phyloP scores from a whole-genome alignment of 2,329 filamentous ascomycete genomes.

The Diaporthe longicolla region DNA sequence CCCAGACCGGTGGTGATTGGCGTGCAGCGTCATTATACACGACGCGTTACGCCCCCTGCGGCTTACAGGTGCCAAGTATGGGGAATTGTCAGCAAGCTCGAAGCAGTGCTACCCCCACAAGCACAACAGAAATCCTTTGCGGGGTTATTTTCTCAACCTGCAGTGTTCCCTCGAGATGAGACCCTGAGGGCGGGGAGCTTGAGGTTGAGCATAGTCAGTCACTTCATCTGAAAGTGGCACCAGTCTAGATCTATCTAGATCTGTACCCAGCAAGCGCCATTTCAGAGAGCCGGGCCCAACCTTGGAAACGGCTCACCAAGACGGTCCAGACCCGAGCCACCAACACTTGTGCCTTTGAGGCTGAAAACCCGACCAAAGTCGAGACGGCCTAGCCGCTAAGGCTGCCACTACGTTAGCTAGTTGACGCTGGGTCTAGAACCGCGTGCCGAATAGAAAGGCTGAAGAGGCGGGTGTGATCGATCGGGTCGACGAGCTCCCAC shows the following conservation, averaged over 20 bases:
- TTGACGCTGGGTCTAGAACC: neutral
- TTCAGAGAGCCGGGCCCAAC: conserved; percentile 13
- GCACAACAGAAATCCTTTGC: neutral
- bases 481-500: neutral
- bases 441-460: neutral
- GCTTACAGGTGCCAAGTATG: neutral
- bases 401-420: conserved; percentile 8
- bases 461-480: neutral
- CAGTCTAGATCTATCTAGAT: conserved; percentile 11
- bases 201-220: neutral
- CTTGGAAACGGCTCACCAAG: neutral
- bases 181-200: neutral
- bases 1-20: too few species aligned
- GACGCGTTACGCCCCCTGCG: neutral
- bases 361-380: conserved; percentile 12
- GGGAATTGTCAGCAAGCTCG: too few species aligned
- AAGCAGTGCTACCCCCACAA: too few species aligned
- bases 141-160: neutral
- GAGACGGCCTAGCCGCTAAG: conserved; percentile 28
- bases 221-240: conserved; percentile 21
- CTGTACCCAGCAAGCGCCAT: neutral
- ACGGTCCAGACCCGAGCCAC: conserved; percentile 14
- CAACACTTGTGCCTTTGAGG: conserved; percentile 1
- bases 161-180: neutral
- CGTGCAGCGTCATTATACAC: neutral